A percentile compares a stretch with the other conserved stretches of the same genome.
Evolutionary conservation across 345 rosid species (phyloP).

Genomic region (Camelina hispida): DNA sequence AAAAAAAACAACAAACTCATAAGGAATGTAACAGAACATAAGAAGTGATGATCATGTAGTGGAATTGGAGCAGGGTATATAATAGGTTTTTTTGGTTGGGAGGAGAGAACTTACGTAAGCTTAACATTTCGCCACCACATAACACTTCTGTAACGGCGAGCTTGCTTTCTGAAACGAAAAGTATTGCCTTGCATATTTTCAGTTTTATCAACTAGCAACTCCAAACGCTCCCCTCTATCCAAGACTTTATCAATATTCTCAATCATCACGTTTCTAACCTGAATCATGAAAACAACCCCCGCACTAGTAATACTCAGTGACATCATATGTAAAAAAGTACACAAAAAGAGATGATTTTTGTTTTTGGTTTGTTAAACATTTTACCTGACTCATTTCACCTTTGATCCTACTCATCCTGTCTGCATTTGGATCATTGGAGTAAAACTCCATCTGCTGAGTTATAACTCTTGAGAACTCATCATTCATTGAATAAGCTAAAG

Average conservation of each 20-base stretch:
- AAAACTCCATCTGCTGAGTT: conserved; percentile 93
- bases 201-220: conserved; percentile 93
- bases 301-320: neutral
- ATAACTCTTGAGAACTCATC: conserved; percentile 94
- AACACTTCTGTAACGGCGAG: conserved; percentile 78
- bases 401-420: conserved; percentile 88
- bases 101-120: conserved; percentile 68
- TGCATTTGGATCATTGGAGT: conserved; percentile 82
- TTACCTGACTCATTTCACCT: conserved; percentile 96
- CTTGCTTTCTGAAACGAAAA: conserved; percentile 92
- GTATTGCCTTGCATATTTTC: conserved; percentile 96
- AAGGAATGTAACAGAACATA: conserved; percentile 3
- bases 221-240: conserved; percentile 93
- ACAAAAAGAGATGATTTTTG: neutral
- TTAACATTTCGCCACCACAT: conserved; percentile 97
- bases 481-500: conserved; percentile 92
- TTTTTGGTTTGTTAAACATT: neutral
- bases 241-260: conserved; percentile 94
- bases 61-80: neutral
- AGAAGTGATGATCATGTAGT: neutral
- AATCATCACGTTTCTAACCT: conserved; percentile 95
- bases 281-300: neutral
- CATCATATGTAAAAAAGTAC: neutral
- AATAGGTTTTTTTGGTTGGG: neutral
- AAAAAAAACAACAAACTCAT: conserved; percentile 23